A percentile compares a stretch with the other conserved stretches of the same genome.
Conservation (phyloP, 2,329 filamentous ascomycete genomes). For the Eurotiales sp. region DNA sequence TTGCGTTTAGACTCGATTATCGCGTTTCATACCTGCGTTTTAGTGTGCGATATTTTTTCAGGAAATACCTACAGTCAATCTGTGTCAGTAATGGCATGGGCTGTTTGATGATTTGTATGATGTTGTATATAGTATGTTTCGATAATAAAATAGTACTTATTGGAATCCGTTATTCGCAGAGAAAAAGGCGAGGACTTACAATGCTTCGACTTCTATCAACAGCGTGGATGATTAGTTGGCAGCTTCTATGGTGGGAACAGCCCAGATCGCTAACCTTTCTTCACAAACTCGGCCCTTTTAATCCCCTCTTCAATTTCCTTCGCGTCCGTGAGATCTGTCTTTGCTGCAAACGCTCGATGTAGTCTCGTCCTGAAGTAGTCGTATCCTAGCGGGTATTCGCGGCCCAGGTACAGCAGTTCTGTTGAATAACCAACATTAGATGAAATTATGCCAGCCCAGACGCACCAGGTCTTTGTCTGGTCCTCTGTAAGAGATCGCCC, state of each 20-base stretch:
- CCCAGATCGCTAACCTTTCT: constrained; percentile 62
- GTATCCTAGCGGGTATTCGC: constrained; percentile 82
- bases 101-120: not conserved
- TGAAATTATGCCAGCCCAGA: not conserved
- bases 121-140: not conserved
- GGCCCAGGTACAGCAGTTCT: constrained; percentile 83
- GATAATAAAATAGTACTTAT: constrained; percentile 3
- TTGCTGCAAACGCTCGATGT: constrained; percentile 79
- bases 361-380: constrained; percentile 75
- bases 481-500: not conserved
- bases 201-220: constrained; percentile 73
- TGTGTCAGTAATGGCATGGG: constrained; percentile 21
- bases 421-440: not conserved
- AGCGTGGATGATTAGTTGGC: not conserved
- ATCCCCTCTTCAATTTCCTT: constrained; percentile 73
- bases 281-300: constrained; percentile 77
- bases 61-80: constrained; percentile 65
- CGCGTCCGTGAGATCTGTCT: constrained; percentile 66
- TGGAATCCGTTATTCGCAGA: no score
- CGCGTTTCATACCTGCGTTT: constrained; percentile 69
- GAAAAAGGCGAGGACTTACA: no score
- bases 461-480: not conserved
- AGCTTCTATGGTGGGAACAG: not conserved
- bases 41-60: constrained; percentile 84
- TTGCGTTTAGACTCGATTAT: constrained; percentile 17